Percentiles rank a stretch among this genome's conserved stretches.
phyloP scores from a whole-genome alignment of 805 yeast species.

The Sugiyamaella floridensis region DNA sequence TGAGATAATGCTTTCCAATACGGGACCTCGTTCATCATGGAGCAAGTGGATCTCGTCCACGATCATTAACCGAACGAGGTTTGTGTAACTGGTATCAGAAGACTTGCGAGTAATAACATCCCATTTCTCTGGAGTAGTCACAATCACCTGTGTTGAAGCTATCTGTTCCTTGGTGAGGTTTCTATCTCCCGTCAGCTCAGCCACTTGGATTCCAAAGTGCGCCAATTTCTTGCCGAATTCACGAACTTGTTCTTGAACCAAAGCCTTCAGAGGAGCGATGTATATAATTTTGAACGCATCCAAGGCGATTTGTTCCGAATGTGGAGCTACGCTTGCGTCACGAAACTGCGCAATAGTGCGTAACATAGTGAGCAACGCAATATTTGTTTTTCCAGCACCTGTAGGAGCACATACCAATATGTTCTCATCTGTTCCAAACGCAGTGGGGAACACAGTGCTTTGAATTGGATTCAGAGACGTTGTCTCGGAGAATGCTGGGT shows the following conservation, averaged over 20 bases:
- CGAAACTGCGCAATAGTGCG: conserved; percentile 51
- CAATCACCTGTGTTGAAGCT: conserved; percentile 68
- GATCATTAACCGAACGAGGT: conserved; percentile 61
- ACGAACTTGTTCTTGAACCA: conserved; percentile 90
- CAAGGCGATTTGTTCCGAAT: conserved; percentile 44
- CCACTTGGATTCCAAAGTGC: conserved; percentile 62
- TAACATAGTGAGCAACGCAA: conserved; percentile 80
- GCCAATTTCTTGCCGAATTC: conserved; percentile 68
- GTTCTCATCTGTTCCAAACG: conserved; percentile 64
- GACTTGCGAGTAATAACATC: conserved; percentile 87
- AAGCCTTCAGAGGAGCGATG: conserved; percentile 88
- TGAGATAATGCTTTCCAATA: conserved; percentile 78
- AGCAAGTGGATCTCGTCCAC: conserved; percentile 90
- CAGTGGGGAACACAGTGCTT: conserved; percentile 72
- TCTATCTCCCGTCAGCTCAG: conserved; percentile 88
- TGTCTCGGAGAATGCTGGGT: conserved; percentile 57
- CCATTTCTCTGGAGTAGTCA: conserved; percentile 97
- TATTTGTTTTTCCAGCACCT: conserved; percentile 98
- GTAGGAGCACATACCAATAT: conserved; percentile 92
- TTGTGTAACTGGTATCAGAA: conserved; percentile 56
- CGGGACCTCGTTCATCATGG: conserved; percentile 95
- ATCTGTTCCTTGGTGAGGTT: conserved; percentile 70
- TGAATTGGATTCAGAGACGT: conserved; percentile 78
- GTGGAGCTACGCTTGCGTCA: conserved; percentile 22
- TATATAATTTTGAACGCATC: conserved; percentile 70